A percentile compares a stretch with the other conserved stretches of the same genome.
phyloP scores from a whole-genome alignment of 2,329 filamentous ascomycete genomes.

The Whalleya microplaca region DNA sequence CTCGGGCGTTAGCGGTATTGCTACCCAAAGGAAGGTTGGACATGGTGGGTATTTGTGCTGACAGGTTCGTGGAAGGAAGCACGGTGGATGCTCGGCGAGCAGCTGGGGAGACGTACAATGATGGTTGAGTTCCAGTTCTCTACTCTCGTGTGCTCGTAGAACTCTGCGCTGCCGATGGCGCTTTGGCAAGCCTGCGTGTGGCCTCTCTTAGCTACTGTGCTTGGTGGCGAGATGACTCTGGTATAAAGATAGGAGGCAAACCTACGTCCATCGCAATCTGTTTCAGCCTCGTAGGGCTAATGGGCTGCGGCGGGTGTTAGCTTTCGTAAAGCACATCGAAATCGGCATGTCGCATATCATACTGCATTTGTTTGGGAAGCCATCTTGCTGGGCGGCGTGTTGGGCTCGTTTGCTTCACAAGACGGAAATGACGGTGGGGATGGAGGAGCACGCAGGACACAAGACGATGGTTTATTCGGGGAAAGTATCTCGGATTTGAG shows the following conservation, averaged over 20 bases:
- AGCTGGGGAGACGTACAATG: constrained; percentile 70
- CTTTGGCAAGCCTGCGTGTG: constrained; percentile 74
- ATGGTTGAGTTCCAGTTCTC: constrained; percentile 89
- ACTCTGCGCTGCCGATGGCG: constrained; percentile 72
- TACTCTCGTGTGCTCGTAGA: constrained; percentile 86
- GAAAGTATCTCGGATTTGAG: not conserved
- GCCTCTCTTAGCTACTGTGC: constrained; percentile 22
- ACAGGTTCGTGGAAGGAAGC: not conserved
- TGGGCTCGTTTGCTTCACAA: constrained; percentile 6
- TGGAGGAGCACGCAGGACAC: not conserved
- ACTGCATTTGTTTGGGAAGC: constrained; percentile 33
- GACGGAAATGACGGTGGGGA: constrained; percentile 1
- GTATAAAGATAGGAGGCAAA: constrained; percentile 24
- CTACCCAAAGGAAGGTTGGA: not conserved
- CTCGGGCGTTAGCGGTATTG: constrained; percentile 1
- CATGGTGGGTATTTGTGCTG: not conserved
- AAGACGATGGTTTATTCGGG: not conserved
- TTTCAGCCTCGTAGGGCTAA: constrained; percentile 76
- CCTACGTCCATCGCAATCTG: constrained; percentile 84
- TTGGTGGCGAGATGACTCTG: constrained; percentile 1
- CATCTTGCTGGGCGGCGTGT: constrained; percentile 23
- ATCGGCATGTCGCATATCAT: constrained; percentile 9
- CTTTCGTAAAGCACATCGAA: not conserved
- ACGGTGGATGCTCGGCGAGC: not conserved
- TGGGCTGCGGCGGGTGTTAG: constrained; percentile 58